Conservation (phyloP, 1,284 basidiomycete species). For the Leccinum pachyderme region DNA sequence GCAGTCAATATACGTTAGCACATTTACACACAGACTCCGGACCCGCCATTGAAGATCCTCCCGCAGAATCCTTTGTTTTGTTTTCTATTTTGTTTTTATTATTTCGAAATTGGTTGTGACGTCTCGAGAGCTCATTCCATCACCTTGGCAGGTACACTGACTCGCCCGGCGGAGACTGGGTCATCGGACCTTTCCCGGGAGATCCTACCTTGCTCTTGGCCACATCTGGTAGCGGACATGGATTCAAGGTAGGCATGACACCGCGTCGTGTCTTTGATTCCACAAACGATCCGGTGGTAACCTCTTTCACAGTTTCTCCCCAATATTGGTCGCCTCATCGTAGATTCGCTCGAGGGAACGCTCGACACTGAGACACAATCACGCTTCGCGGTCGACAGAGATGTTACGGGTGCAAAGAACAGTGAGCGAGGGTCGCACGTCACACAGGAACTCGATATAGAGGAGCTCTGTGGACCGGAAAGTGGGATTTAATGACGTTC, state of each 20-base stretch:
- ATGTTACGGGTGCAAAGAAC: conserved; percentile 28
- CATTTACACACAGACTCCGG: no score
- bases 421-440: conserved; percentile 34
- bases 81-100: conserved; percentile 1
- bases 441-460: conserved; percentile 43
- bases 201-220: conserved; percentile 64
- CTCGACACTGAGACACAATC: conserved; percentile 48
- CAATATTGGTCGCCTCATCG: conserved; percentile 74
- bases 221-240: conserved; percentile 80
- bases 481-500: conserved; percentile 34
- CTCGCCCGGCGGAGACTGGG: conserved; percentile 74
- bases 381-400: conserved; percentile 55
- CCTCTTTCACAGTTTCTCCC: conserved; percentile 67
- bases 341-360: conserved; percentile 65
- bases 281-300: neutral
- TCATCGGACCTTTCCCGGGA: conserved; percentile 66
- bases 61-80: neutral
- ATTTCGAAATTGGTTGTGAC: neutral
- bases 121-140: neutral
- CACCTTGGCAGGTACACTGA: conserved; percentile 64
- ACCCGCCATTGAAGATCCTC: neutral
- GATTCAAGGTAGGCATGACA: conserved; percentile 61
- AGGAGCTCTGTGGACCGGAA: conserved; percentile 47
- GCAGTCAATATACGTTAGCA: neutral
- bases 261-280: neutral